phyloP scores from a whole-genome alignment of 1,284 basidiomycete genomes.

The Pseudozyma tsukubaensis region DNA sequence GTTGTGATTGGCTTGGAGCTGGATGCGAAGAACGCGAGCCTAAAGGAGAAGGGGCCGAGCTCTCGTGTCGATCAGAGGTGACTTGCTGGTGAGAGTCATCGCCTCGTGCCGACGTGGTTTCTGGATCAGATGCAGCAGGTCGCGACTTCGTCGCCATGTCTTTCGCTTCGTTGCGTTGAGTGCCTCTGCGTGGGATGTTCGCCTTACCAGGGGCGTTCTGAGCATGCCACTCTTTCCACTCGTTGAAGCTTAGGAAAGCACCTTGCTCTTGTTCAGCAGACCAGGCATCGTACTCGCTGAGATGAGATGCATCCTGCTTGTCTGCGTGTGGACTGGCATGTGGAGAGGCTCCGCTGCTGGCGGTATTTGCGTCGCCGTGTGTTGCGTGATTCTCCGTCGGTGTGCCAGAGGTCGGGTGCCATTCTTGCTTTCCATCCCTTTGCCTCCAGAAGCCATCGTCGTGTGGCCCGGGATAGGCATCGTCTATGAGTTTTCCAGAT shows the following conservation, averaged over 20 bases:
- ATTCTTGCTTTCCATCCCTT: constrained; percentile 41
- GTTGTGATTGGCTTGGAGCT: not conserved
- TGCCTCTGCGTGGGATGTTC: not conserved
- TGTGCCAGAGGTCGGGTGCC: constrained; percentile 24
- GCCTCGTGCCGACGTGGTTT: not conserved
- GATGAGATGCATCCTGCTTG: not conserved
- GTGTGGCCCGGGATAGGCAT: constrained; percentile 32
- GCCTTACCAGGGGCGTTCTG: constrained; percentile 1
- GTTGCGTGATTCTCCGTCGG: not conserved
- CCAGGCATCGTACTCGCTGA: constrained; percentile 47
- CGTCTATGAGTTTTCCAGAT: not conserved
- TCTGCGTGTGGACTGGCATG: not conserved
- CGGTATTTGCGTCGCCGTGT: not conserved
- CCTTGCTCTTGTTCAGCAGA: constrained; percentile 45
- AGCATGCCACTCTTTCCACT: constrained; percentile 43
- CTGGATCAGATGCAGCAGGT: constrained; percentile 1
- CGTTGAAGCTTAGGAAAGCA: constrained; percentile 44
- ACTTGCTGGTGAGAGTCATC: not conserved
- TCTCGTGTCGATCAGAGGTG: too few species aligned
- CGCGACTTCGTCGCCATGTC: not conserved
- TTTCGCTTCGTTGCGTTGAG: not conserved
- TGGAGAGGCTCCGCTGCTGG: not conserved
- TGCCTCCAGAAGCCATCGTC: constrained; percentile 52
- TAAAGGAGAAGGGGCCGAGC: not conserved
- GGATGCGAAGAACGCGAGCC: too few species aligned